Evolutionary conservation across 768 basidiomycete genomes (phyloP), one percentile per base, ranked within the genome.

Genomic region (Flagelloscypha sp.): DNA sequence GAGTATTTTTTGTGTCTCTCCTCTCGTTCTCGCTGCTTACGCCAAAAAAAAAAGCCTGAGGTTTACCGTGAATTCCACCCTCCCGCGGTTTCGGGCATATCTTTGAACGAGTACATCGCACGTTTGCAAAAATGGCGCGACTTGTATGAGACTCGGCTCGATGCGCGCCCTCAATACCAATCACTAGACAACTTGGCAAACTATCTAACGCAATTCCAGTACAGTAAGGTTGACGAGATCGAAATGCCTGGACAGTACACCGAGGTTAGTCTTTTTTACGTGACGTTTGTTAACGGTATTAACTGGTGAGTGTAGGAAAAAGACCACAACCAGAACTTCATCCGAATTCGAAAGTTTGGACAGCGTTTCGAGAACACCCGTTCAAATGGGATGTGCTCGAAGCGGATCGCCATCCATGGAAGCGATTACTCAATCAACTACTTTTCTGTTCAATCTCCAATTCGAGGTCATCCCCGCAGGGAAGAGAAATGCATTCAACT

Each of bases 221-320:
- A 97, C 57, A 81, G 79, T 51, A 95, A 92, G 55, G 90, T 94
- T 33, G 95, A 98, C 44, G 94, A 99, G 44, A 87, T 99, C 24
- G 93, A 99, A 52, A 77, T 99, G 33, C 93, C 93, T n/a, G 95
- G 95, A 6, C 95, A 99, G 57, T 99, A 99, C 54, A 85, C 90
- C 0, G 88, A 97, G 74, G 92, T 86, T 36, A 48, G 63, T 1
- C 23, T 5, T 42, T n/a, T 28, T 27, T 7, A 20, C 30, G 19
- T 9, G 30, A 27, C 19, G 2, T 3, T 23, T 13, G 19, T 22
- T 6, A 7, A 27, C 20, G 1, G 24, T 13, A 12, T 7, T 16
- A 16, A 16, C n/a, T 2, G 11, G 12, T 8, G 22, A 11, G 17
- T 24, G n/a, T 19, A 95, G 92, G 92, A 98, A 53, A 90, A 93